Conservation (phyloP, 129 eudicot species). For the Daucus carota region DH1_v3.0 NC_030381.2:27188501-27189000, state of each 20-base stretch:
- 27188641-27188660: too few species aligned
- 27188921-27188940: constrained; percentile 58
- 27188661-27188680: too few species aligned
- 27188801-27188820: constrained; percentile 32
- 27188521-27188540: background rate
- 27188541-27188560: background rate
- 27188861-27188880: constrained; percentile 39
- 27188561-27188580: too few species aligned
- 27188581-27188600: too few species aligned
- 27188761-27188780: background rate
- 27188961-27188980: constrained; percentile 62
- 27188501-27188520: background rate
- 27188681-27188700: too few species aligned
- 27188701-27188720: too few species aligned
- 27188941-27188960: constrained; percentile 57
- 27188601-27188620: too few species aligned
- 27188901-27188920: constrained; percentile 46
- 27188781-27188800: constrained; percentile 29
- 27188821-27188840: constrained; percentile 68
- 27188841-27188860: constrained; percentile 37
- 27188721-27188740: too few species aligned
- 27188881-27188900: constrained; percentile 39
- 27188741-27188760: background rate
- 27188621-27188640: too few species aligned
- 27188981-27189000: background rate